A percentile compares a stretch with the other conserved stretches of the same genome.
These are phyloP conservation scores for Silene conica DNA, from an alignment of 148 eudicot species.

Conservation along the genomic window DNA sequence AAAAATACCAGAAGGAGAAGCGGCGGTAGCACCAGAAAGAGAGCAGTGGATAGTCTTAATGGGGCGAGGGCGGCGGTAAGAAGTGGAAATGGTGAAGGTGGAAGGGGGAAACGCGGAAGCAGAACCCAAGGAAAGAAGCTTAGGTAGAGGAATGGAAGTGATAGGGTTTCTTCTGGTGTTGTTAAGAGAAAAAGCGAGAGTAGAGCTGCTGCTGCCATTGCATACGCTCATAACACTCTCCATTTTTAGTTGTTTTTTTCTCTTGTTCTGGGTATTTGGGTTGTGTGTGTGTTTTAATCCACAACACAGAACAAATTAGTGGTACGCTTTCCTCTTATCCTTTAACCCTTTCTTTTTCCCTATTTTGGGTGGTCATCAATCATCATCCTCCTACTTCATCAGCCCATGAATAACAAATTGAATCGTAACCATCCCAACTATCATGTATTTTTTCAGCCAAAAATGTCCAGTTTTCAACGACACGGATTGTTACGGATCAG, in stretches of 20 bases:
- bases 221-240: slow-evolving; percentile 10
- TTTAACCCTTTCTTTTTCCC: not conserved
- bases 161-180: not conserved
- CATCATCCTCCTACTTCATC: not conserved
- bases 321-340: not conserved
- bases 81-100: not conserved
- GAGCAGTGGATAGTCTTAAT: not conserved
- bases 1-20: slow-evolving; percentile 4
- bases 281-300: not conserved
- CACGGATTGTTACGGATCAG: too few relatives aligned
- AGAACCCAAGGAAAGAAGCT: not conserved
- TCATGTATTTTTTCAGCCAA: not conserved
- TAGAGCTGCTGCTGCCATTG: not conserved
- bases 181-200: not conserved
- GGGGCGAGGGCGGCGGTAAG: not conserved
- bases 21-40: slow-evolving; percentile 13
- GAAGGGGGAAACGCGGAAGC: not conserved
- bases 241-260: not conserved
- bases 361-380: not conserved
- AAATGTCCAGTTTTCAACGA: not conserved
- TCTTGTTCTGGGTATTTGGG: not conserved
- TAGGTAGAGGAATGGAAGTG: not conserved
- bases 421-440: not conserved
- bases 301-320: not conserved
- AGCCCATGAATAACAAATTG: not conserved